phyloP scores from a whole-genome alignment of 768 basidiomycete genomes.

The Trametes meyenii region DNA sequence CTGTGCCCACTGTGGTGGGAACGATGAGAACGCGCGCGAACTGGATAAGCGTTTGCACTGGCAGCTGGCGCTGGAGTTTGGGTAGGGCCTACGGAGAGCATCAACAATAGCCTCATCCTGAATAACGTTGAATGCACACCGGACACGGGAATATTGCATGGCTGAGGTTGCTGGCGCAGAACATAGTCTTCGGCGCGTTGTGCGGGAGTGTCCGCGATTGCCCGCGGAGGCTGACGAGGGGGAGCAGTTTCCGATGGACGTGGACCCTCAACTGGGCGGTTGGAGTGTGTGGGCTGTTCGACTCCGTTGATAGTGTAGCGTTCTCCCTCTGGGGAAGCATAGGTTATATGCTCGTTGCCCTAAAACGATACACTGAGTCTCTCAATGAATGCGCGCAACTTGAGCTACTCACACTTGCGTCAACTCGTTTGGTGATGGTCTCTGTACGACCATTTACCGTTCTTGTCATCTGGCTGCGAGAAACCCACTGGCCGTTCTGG shows the following conservation, averaged over 20 bases:
- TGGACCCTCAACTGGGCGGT: constrained; percentile 5
- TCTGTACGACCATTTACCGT: constrained; percentile 72
- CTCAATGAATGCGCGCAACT: not conserved
- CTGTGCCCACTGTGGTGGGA: constrained; percentile 6
- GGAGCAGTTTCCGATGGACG: constrained; percentile 8
- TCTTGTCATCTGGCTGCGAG: constrained; percentile 58
- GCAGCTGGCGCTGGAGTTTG: not conserved
- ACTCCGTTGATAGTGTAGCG: constrained; percentile 70
- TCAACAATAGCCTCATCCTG: not conserved
- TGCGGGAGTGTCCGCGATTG: constrained; percentile 11
- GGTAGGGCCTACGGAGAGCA: not conserved
- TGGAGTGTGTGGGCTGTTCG: constrained; percentile 36
- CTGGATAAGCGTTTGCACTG: not conserved
- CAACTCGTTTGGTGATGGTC: constrained; percentile 54
- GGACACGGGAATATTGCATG: constrained; percentile 15
- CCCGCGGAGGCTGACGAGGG: constrained; percentile 3
- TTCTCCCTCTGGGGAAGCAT: constrained; percentile 68
- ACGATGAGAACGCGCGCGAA: constrained; percentile 5
- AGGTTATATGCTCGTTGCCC: constrained; percentile 78
- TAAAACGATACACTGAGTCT: constrained; percentile 32
- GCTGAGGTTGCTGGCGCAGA: not conserved
- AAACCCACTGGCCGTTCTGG: constrained; percentile 47
- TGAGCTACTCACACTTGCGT: constrained; percentile 53
- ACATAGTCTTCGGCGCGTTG: constrained; percentile 3
- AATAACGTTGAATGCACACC: not conserved